Conservation (phyloP, 306 rosid genomes). For the Argentina anserina region DNA sequence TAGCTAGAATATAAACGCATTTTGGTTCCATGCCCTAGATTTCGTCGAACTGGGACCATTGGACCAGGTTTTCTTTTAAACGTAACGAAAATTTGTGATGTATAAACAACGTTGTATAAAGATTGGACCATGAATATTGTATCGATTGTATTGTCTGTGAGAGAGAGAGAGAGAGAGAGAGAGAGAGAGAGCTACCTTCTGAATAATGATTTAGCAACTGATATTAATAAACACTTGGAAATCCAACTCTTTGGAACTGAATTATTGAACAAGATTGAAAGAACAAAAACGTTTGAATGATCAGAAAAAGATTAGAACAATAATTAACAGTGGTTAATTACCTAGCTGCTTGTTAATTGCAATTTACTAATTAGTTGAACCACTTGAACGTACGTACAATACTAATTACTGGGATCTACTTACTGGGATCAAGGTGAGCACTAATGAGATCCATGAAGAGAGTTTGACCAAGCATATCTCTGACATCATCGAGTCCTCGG, state of each 20-base stretch:
- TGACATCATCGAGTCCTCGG: slow-evolving; percentile 45
- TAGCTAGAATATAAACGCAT: not conserved
- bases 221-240: not conserved
- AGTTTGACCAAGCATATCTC: slow-evolving; percentile 48
- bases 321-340: not conserved
- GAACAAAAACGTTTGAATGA: not conserved
- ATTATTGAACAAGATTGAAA: not conserved
- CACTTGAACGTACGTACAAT: too few relatives aligned
- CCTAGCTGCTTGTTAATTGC: not conserved
- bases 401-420: slow-evolving; percentile 55
- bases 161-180: too few relatives aligned
- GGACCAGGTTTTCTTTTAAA: too few relatives aligned
- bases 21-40: not conserved
- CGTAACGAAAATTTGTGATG: too few relatives aligned
- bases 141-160: too few relatives aligned
- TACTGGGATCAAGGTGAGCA: slow-evolving; percentile 48
- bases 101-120: too few relatives aligned
- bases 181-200: not conserved
- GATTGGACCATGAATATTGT: too few relatives aligned
- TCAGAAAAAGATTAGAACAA: not conserved
- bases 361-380: not conserved
- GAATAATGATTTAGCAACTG: not conserved
- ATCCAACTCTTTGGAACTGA: not conserved
- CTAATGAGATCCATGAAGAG: slow-evolving; percentile 57
- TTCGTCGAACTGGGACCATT: too few relatives aligned